Evolutionary conservation across 108 stramenopile genomes (phyloP).

Genomic region (Conticribra weissflogii): DNA sequence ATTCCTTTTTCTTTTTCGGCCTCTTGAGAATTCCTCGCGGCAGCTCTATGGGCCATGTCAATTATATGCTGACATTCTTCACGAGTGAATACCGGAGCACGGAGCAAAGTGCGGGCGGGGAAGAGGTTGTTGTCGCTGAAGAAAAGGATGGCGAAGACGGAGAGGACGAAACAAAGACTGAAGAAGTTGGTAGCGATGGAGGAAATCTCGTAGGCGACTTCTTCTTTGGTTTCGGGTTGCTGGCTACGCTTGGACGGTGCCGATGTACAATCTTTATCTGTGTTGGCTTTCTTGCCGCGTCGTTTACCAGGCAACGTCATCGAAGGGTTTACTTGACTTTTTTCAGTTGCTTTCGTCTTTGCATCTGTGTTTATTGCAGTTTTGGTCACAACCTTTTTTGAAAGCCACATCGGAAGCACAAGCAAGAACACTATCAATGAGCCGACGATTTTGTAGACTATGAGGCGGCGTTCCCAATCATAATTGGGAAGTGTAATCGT

Average conservation of each 20-base stretch:
- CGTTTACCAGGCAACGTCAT: too few species aligned
- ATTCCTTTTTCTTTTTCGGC: constrained; percentile 13
- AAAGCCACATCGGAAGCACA: not conserved
- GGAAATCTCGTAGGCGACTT: constrained; percentile 2
- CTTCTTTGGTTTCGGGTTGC: not conserved
- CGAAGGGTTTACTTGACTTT: too few species aligned
- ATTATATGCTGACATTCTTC: constrained; percentile 64
- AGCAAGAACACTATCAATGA: not conserved
- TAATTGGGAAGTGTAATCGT: constrained; percentile 7
- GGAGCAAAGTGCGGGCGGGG: constrained; percentile 49
- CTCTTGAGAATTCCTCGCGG: constrained; percentile 37
- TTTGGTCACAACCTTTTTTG: not conserved
- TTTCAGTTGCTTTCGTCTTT: not conserved
- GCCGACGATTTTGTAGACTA: constrained; percentile 4
- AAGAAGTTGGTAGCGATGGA: constrained; percentile 4
- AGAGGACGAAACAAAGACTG: constrained; percentile 1
- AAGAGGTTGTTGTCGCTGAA: constrained; percentile 57
- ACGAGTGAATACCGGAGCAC: constrained; percentile 56
- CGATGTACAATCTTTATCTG: too few species aligned
- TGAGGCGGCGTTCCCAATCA: constrained; percentile 8
- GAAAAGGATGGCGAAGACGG: constrained; percentile 23
- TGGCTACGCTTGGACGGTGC: not conserved
- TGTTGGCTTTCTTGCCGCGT: too few species aligned
- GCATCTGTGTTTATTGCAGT: not conserved
- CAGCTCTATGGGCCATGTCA: constrained; percentile 56